Percentiles rank a stretch among this genome's conserved stretches.
These are phyloP conservation scores for Anacardium occidentale DNA, from an alignment of 345 rosid genomes.

Conservation along the genomic window DNA sequence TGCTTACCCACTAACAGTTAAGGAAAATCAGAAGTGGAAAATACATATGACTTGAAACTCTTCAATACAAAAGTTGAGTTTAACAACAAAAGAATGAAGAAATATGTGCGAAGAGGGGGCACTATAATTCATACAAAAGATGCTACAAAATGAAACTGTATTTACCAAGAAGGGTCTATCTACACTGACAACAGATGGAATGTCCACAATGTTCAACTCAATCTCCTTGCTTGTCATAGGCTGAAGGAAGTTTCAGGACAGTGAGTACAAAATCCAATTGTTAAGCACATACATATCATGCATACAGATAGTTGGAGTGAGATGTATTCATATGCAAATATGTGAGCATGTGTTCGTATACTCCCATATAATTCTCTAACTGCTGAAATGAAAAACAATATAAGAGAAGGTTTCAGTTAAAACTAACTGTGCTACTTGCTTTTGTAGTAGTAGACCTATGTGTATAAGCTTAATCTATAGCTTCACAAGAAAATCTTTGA, in stretches of 20 bases:
- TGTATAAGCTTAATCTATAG: neutral
- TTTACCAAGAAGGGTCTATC: constrained; percentile 74
- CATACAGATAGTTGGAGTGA: neutral
- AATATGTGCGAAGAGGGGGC: neutral
- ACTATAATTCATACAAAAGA: neutral
- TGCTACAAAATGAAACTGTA: neutral
- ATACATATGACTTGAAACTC: neutral
- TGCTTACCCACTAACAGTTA: neutral
- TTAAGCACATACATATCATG: neutral
- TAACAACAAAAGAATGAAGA: neutral
- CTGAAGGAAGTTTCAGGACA: constrained; percentile 38
- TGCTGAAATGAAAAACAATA: neutral
- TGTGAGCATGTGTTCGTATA: neutral
- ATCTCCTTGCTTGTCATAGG: constrained; percentile 65
- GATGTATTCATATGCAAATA: neutral
- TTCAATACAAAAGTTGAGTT: neutral
- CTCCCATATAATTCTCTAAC: neutral
- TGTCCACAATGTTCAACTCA: constrained; percentile 57
- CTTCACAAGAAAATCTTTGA: neutral
- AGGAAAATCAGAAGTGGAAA: neutral
- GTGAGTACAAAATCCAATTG: constrained; percentile 11
- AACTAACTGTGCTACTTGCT: neutral
- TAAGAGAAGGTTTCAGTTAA: neutral
- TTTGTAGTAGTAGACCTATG: neutral
- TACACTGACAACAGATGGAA: constrained; percentile 60